These are phyloP conservation scores for Calonectria naviculata DNA, from an alignment of 2,329 filamentous ascomycete genomes.

Conservation along the genomic window DNA sequence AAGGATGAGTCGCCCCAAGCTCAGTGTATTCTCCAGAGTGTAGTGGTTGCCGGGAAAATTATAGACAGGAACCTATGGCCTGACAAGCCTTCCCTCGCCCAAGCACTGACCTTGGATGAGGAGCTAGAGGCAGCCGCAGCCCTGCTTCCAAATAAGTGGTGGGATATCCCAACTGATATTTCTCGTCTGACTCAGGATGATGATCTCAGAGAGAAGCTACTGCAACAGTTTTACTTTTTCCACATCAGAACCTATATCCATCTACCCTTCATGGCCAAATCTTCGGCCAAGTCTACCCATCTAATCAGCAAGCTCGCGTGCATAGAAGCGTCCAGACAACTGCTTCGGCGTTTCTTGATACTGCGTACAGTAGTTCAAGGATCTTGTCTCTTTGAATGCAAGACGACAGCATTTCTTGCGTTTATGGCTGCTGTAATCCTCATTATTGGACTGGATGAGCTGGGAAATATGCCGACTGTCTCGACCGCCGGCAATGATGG, in stretches of 20 bases:
- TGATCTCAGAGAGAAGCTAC: not conserved
- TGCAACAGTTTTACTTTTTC: conserved; percentile 13
- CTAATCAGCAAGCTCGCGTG: conserved; percentile 14
- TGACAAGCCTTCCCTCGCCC: not conserved
- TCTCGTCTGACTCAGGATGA: not conserved
- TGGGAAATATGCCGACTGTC: not conserved
- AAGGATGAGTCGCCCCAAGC: not conserved
- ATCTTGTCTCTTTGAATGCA: conserved; percentile 5
- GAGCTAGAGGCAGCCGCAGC: not conserved
- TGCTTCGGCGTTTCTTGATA: conserved; percentile 2
- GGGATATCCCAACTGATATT: not conserved
- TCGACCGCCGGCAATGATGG: not conserved
- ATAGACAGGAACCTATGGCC: conserved; percentile 1
- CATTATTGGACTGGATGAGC: not conserved
- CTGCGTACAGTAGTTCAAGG: not conserved
- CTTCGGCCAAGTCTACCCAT: not conserved
- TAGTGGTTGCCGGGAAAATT: conserved; percentile 10
- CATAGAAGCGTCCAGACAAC: not conserved
- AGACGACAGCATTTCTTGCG: conserved; percentile 4
- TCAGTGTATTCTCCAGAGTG: not conserved
- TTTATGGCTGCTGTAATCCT: conserved; percentile 15
- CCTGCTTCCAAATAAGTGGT: conserved; percentile 2
- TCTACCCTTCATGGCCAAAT: conserved; percentile 15
- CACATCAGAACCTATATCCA: not conserved
- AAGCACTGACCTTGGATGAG: conserved; percentile 8